These are phyloP conservation scores for Cytidiella melzeri DNA, from an alignment of 768 basidiomycete genomes.

Conservation along the genomic window DNA sequence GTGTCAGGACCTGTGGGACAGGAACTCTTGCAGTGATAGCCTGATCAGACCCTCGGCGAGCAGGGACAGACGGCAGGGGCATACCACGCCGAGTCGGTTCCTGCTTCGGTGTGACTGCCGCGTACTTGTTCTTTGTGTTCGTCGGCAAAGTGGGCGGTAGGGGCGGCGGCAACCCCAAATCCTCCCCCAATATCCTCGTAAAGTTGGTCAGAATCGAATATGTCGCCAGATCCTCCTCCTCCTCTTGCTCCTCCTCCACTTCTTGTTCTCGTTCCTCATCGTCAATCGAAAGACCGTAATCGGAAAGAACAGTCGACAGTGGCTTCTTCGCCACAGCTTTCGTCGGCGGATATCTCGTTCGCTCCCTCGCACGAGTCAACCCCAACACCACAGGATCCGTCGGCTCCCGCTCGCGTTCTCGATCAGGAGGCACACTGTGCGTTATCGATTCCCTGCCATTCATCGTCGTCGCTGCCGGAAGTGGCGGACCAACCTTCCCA, in stretches of 20 bases:
- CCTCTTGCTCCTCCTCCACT: neutral
- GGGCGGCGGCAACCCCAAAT: neutral
- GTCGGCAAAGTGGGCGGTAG: neutral
- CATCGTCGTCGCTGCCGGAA: neutral
- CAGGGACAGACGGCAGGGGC: no score
- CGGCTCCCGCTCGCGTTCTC: slow-evolving; percentile 1
- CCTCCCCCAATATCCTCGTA: neutral
- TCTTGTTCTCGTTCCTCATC: neutral
- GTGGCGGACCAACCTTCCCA: slow-evolving; percentile 3
- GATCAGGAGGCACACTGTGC: neutral
- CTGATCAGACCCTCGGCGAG: no score
- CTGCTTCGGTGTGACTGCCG: neutral
- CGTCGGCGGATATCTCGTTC: no score
- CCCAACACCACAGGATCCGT: neutral
- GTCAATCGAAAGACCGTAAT: neutral
- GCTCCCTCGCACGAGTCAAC: no score
- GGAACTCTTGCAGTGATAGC: no score
- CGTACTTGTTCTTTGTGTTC: neutral
- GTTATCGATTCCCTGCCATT: neutral
- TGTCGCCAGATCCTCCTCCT: slow-evolving; percentile 8
- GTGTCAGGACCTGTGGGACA: no score
- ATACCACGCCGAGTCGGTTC: neutral
- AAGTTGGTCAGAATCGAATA: slow-evolving; percentile 7
- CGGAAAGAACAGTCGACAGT: neutral
- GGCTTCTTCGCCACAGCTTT: neutral